Conservation (phyloP, 495 filamentous ascomycete genomes). For the Antarctomyces pellizariae region DNA sequence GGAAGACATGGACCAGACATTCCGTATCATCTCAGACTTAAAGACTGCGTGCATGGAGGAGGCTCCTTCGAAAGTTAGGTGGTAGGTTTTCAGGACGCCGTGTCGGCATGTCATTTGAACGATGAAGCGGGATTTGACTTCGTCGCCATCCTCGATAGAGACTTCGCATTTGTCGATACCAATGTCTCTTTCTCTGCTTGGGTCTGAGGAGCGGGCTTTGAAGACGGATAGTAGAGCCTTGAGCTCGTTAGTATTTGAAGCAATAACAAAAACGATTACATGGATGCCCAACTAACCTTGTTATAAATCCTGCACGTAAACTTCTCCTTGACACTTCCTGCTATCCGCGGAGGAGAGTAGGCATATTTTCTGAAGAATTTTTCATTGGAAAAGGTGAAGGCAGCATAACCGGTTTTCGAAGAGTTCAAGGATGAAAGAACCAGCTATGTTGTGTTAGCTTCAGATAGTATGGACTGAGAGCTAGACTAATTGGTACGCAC, state of each 20-base stretch:
- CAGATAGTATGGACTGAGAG: constrained; percentile 1
- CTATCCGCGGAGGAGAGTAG: constrained; percentile 22
- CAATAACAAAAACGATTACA: background rate
- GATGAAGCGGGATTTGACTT: constrained; percentile 54
- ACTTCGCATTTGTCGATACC: constrained; percentile 77
- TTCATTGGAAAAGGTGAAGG: constrained; percentile 45
- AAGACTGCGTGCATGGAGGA: constrained; percentile 75
- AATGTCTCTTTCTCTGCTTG: constrained; percentile 37
- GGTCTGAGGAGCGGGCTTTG: constrained; percentile 33
- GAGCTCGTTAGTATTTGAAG: constrained; percentile 1
- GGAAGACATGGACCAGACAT: constrained; percentile 59
- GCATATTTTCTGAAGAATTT: constrained; percentile 69
- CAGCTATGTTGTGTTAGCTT: constrained; percentile 25
- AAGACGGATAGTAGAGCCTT: constrained; percentile 57
- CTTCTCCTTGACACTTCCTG: constrained; percentile 18
- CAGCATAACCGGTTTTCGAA: constrained; percentile 82
- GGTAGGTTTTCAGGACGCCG: constrained; percentile 80
- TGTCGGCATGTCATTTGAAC: constrained; percentile 71
- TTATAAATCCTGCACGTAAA: constrained; percentile 57
- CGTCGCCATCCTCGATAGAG: constrained; percentile 46
- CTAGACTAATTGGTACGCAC: constrained; percentile 19
- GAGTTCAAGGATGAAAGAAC: constrained; percentile 66
- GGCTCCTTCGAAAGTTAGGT: constrained; percentile 67
- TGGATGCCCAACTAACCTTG: constrained; percentile 23
- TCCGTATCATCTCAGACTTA: constrained; percentile 39